Evolutionary conservation across 345 rosid genomes (phyloP).

Genomic region (Excoecaria agallocha): DNA sequence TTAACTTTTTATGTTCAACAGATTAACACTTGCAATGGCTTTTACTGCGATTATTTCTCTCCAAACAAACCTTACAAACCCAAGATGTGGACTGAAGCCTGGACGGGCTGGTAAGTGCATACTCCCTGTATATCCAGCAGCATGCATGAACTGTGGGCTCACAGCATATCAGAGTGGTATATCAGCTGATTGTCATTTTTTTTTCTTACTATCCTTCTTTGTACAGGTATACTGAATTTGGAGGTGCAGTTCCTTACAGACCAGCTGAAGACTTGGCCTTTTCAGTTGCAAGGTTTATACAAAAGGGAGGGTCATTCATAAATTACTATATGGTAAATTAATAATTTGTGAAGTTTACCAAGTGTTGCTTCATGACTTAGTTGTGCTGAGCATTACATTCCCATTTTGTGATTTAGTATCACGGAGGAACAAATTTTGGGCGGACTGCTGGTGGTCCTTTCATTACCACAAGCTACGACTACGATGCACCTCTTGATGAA

Average conservation of each 20-base stretch:
- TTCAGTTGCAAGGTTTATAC: slow-evolving; percentile 91
- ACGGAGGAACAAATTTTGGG: slow-evolving; percentile 98
- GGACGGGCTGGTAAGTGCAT: slow-evolving; percentile 91
- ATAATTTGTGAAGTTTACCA: slow-evolving; percentile 9
- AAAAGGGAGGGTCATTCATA: slow-evolving; percentile 92
- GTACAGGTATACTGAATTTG: slow-evolving; percentile 89
- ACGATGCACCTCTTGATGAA: slow-evolving; percentile 96
- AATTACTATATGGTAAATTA: slow-evolving; percentile 87
- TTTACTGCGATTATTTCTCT: slow-evolving; percentile 93
- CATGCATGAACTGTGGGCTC: slow-evolving; percentile 7
- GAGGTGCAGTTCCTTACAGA: slow-evolving; percentile 87
- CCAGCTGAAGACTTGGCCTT: slow-evolving; percentile 98
- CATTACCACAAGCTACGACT: slow-evolving; percentile 95
- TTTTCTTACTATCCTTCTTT: slow-evolving; percentile 6
- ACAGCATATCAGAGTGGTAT: background rate
- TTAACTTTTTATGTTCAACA: slow-evolving; percentile 24
- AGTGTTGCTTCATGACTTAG: slow-evolving; percentile 15
- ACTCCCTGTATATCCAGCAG: slow-evolving; percentile 4
- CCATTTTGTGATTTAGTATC: slow-evolving; percentile 56
- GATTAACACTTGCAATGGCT: slow-evolving; percentile 98
- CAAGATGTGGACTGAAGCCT: slow-evolving; percentile 99
- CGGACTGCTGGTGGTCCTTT: slow-evolving; percentile 99
- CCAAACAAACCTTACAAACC: slow-evolving; percentile 96
- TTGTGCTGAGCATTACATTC: slow-evolving; percentile 18
- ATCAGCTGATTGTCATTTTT: slow-evolving; percentile 11